Percentiles rank a stretch among this genome's conserved stretches.
These are phyloP conservation scores for Sugiyamaella japonica DNA, from an alignment of 1,139 yeast genomes.

Conservation along the genomic window DNA sequence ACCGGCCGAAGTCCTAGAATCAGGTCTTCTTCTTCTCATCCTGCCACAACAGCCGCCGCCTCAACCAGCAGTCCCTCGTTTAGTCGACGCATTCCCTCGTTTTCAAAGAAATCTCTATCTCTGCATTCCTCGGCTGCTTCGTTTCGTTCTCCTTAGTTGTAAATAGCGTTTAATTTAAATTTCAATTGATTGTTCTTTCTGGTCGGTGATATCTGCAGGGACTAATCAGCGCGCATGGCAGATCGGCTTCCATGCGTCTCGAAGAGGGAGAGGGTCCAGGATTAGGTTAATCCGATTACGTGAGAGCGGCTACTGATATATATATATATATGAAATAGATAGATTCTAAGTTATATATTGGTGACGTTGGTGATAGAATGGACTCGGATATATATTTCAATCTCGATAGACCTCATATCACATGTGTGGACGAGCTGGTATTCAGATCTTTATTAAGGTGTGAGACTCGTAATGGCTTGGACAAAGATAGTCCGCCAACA, in stretches of 20 bases:
- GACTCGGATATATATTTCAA: slow-evolving; percentile 27
- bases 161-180: too few species aligned
- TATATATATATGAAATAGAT: too few species aligned
- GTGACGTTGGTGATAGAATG: slow-evolving; percentile 16
- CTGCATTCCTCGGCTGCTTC: slow-evolving; percentile 6
- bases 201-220: neutral
- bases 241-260: too few species aligned
- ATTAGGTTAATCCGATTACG: neutral
- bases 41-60: neutral
- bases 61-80: neutral
- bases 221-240: neutral
- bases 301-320: neutral
- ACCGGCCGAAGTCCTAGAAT: slow-evolving; percentile 2
- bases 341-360: too few species aligned
- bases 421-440: slow-evolving; percentile 16
- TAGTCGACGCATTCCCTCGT: slow-evolving; percentile 3
- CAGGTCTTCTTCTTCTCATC: neutral
- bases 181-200: neutral
- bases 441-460: neutral
- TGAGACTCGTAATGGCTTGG: neutral
- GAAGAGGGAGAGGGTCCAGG: neutral
- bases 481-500: slow-evolving; percentile 10
- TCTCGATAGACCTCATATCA: slow-evolving; percentile 27
- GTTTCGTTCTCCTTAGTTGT: neutral
- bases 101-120: slow-evolving; percentile 9